Evolutionary conservation across 495 filamentous ascomycete species (phyloP), one percentile per base, ranked within the genome.

Genomic region (Aeminium ludgeri): DNA sequence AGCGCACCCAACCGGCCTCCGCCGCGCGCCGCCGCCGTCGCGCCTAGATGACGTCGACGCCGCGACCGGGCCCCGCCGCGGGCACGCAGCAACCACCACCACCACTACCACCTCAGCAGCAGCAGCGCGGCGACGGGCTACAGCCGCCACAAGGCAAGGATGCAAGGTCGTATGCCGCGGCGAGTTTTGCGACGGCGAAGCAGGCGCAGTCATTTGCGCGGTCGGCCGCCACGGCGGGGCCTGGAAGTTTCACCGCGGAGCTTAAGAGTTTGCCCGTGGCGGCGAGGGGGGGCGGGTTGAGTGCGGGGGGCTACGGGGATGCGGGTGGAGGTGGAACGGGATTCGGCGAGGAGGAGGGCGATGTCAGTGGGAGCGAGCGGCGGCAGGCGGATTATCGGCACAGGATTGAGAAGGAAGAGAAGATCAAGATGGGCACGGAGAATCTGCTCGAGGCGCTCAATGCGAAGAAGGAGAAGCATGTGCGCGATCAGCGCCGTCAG

Each of bases 341-440:
- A 67, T 61, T 67, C 73, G 50, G 74, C 72, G 43, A 74, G 74
- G 76, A 80, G 25, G 73, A 77, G 31, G 64, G 69, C 6, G 69
- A 69, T 19, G 53, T 66, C 1, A 54, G 62, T 6, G 70, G 70
- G 3, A 72, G 74, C 5, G 87, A 95, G 57, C 73, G 84, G 58
- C 74, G 74, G 12, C 71, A 91, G 49, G 71, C 73, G 19, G 64
- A 73, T 31, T 66, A 91, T 44, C 72, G 77, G 43, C 84, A 93
- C 53, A 73, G 74, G 55, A 76, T 97, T 43, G 86, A 82, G 36
- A 85, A 86, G 52, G 89, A 96, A 58, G 78, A 81, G 61, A 96
- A 96, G 66, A 96, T 96, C 55, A 95, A 92, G 61, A 78, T 83
- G 44, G 89, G 89, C 18, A 93, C 86, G 38, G 89, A 97, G 67